These are phyloP conservation scores for Fulvia fulva DNA, from an alignment of 2,329 filamentous ascomycete species.

Conservation along the genomic window DNA sequence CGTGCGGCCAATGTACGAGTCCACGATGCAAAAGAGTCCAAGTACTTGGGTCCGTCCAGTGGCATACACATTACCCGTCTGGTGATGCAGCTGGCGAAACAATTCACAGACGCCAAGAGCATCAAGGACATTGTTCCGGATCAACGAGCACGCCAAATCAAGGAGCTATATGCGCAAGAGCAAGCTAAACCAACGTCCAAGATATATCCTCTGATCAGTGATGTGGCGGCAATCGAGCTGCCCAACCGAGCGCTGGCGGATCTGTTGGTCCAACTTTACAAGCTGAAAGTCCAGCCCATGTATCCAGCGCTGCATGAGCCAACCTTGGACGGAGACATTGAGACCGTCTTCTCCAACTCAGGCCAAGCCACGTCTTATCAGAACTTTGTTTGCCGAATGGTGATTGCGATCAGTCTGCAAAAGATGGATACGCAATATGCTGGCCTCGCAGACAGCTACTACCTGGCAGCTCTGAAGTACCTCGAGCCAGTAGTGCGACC, in stretches of 20 bases:
- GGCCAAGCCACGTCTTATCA: conserved; percentile 58
- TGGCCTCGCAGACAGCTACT: conserved; percentile 92
- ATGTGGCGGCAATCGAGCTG: conserved; percentile 70
- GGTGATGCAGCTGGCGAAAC: conserved; percentile 94
- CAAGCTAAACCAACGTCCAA: conserved; percentile 65
- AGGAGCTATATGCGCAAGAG: conserved; percentile 66
- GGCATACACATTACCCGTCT: conserved; percentile 92
- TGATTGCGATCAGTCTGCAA: conserved; percentile 90
- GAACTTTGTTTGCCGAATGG: conserved; percentile 85
- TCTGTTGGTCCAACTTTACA: conserved; percentile 77
- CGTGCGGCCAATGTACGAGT: conserved; percentile 81
- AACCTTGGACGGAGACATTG: conserved; percentile 68
- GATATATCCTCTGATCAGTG: conserved; percentile 86
- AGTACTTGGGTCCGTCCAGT: conserved; percentile 89
- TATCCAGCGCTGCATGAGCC: conserved; percentile 84
- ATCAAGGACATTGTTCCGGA: conserved; percentile 91
- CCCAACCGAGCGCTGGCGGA: conserved; percentile 72
- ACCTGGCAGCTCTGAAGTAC: conserved; percentile 79
- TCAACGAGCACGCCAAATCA: conserved; percentile 60
- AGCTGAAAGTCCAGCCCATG: conserved; percentile 84
- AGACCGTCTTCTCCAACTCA: conserved; percentile 71
- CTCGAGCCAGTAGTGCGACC: conserved; percentile 77
- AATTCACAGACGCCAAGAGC: conserved; percentile 82
- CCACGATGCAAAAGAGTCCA: conserved; percentile 78
- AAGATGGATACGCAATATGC: conserved; percentile 86